These are phyloP conservation scores for Penicillium roqueforti DNA, from an alignment of 495 filamentous ascomycete species.

Conservation along the genomic window DNA sequence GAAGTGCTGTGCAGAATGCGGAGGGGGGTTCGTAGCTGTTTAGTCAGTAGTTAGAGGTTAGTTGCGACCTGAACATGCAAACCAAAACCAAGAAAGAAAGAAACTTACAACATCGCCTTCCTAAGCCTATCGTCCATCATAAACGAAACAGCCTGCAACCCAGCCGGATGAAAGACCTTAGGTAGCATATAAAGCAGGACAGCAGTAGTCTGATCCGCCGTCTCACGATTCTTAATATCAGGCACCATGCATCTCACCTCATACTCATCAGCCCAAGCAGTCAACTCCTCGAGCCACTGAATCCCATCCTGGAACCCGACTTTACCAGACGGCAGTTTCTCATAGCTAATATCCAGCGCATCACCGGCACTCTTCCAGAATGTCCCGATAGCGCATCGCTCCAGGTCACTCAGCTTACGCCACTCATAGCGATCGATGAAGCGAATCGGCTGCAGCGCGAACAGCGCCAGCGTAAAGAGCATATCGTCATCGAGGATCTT, in stretches of 20 bases:
- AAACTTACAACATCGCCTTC: slow-evolving; percentile 58
- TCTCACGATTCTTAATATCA: slow-evolving; percentile 44
- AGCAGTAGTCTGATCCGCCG: slow-evolving; percentile 53
- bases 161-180: slow-evolving; percentile 42
- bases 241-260: slow-evolving; percentile 58
- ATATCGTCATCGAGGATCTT: slow-evolving; percentile 62
- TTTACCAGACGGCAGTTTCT: slow-evolving; percentile 33
- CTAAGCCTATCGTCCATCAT: slow-evolving; percentile 62
- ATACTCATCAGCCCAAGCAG: slow-evolving; percentile 55
- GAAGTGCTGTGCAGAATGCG: slow-evolving; percentile 29
- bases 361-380: slow-evolving; percentile 66
- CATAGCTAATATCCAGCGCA: slow-evolving; percentile 54
- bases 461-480: slow-evolving; percentile 63
- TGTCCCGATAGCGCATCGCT: slow-evolving; percentile 60
- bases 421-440: slow-evolving; percentile 62
- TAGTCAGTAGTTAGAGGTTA: not conserved
- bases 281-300: slow-evolving; percentile 62
- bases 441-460: slow-evolving; percentile 53
- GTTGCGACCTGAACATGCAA: no score
- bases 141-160: slow-evolving; percentile 47
- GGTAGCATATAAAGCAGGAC: slow-evolving; percentile 60
- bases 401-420: slow-evolving; percentile 56
- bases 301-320: slow-evolving; percentile 55
- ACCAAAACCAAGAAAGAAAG: not conserved
- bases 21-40: slow-evolving; percentile 43